phyloP scores from a whole-genome alignment of 208 protist genomes.

The Angomonas deanei region DNA sequence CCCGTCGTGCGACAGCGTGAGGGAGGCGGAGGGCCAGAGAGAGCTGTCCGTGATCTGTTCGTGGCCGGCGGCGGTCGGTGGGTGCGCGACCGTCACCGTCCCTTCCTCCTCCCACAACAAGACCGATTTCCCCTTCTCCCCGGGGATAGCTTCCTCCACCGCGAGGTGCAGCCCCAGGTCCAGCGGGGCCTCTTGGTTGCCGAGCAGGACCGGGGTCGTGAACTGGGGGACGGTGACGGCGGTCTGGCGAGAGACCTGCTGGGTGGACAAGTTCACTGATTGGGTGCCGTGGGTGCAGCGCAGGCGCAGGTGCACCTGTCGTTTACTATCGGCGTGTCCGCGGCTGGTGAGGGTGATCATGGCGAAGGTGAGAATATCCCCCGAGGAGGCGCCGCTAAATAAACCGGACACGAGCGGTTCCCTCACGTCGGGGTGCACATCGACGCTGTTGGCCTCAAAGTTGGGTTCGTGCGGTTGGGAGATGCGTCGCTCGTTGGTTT shows the following conservation, averaged over 20 bases:
- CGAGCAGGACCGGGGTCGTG: not conserved
- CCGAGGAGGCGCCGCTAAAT: not conserved
- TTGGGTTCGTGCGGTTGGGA: not conserved
- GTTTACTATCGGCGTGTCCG: not conserved
- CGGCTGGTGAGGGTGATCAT: constrained; percentile 1
- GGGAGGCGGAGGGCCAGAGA: constrained; percentile 5
- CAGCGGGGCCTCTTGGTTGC: not conserved
- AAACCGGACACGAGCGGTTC: not conserved
- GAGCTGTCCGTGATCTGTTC: not conserved
- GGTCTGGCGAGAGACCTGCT: not conserved
- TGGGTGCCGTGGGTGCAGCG: not conserved
- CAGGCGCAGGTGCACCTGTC: not conserved
- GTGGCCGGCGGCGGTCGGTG: not conserved
- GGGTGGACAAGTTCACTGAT: not conserved
- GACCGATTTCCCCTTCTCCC: not conserved
- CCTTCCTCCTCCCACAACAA: not conserved
- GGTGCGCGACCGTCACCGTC: constrained; percentile 1
- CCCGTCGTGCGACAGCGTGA: constrained; percentile 19
- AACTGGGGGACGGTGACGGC: not conserved
- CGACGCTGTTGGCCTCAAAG: not conserved
- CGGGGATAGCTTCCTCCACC: constrained; percentile 4
- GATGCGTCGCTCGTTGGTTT: not conserved
- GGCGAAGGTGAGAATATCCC: not conserved
- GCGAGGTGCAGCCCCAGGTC: not conserved
- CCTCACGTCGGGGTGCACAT: not conserved